Evolutionary conservation across 805 yeast genomes (phyloP), one percentile per base, ranked within the genome.

Genomic region (Suhomyces vadensis): DNA sequence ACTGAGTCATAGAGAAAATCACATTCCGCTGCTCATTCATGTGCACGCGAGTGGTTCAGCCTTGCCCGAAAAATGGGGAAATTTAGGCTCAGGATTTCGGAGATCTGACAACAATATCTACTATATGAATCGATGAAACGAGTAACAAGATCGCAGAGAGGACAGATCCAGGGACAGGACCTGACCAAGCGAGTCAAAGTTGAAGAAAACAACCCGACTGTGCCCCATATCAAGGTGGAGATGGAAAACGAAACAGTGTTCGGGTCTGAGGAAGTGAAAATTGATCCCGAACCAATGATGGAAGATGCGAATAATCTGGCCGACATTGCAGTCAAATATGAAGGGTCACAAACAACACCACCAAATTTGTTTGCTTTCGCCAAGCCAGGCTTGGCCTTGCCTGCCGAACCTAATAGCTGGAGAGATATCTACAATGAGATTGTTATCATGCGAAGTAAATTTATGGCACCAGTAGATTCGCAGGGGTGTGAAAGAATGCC

Each of bases 381-480:
- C 7, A 20, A 10, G 1, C 31, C 38, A 0, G n/a, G 24, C 3
- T 29, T 37, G 22, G 29, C 36, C 7, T 11, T 31, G 24, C 33
- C 38, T 6, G 22, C 17, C 17, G 42, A 39, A 4, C 71, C 85
- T 0, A 56, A 58, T 38, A 74, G 77, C 51, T 86, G 85, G 69
- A 61, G 67, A 47, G 68, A 73, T 2, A 76, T 84, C 36, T 85
- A 84, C 55, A 68, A 79, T 40, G 78, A 72, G 47, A 70, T 90
- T 25, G 81, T 82, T 42, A 66, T 63, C 17, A 86, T 89, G 94
- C 72, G 97, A 47, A 53, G 73, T 3, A 71, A 73, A 40, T 73
- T 84, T 10, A 63, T 66, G n/a, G 81, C 97, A 0, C 97, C 97
- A 0, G 97, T 91, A 2, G 97, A 91, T 58, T 74, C 82, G 0